Conservation (phyloP, 78 protist species). For the Dictyostelium purpureum region DNA sequence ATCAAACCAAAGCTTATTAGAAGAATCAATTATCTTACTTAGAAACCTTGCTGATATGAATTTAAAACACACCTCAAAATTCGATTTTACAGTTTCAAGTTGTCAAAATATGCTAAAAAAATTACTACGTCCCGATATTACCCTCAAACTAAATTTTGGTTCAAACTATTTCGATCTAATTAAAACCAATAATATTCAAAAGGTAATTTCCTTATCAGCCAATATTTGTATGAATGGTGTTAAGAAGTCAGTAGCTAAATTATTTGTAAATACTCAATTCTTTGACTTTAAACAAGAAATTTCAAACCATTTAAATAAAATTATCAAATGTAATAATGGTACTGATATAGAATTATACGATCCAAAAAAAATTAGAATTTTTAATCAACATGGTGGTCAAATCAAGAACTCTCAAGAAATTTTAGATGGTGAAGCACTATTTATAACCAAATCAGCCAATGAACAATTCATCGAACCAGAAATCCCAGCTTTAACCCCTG, state of each 20-base stretch:
- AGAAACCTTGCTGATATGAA: no score
- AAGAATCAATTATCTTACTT: no score
- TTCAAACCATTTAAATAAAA: neutral
- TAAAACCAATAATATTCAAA: neutral
- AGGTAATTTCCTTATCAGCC: neutral
- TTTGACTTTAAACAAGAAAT: conserved; percentile 13
- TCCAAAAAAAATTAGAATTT: conserved; percentile 3
- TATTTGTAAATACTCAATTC: conserved; percentile 23
- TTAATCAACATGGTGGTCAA: conserved; percentile 4
- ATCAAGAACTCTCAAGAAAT: conserved; percentile 22
- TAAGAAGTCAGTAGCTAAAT: neutral
- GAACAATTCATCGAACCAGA: neutral
- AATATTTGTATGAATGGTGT: neutral
- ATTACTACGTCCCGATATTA: neutral
- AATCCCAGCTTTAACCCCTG: neutral
- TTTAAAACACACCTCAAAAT: no score
- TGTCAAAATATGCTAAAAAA: neutral
- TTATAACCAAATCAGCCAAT: neutral
- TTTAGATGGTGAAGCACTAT: neutral
- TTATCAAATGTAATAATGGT: no score
- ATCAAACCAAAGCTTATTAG: no score
- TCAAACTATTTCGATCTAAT: neutral
- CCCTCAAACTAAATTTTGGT: neutral
- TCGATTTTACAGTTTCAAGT: no score
- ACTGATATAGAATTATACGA: neutral